Conservation (phyloP, 2,329 filamentous ascomycete genomes). For the Hypoxylon sp. region DNA sequence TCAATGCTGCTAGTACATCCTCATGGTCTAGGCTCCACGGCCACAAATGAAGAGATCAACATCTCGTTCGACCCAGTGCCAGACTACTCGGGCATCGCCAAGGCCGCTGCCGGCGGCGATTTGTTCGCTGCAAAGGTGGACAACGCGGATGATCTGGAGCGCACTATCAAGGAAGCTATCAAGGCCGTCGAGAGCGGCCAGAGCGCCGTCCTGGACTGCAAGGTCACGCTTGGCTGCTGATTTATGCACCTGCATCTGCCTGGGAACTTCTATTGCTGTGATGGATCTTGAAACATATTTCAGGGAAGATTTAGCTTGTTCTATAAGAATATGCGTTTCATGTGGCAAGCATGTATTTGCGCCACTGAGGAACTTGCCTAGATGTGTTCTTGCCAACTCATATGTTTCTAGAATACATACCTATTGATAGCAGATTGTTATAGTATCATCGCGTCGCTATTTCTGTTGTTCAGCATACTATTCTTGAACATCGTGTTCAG, state of each 20-base stretch:
- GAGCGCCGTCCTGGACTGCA: constrained; percentile 67
- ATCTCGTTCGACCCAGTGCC: constrained; percentile 71
- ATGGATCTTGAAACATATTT: neutral
- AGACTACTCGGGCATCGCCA: constrained; percentile 71
- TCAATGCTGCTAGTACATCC: constrained; percentile 71
- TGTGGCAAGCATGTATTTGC: neutral
- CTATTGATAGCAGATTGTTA: neutral
- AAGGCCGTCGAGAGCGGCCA: constrained; percentile 64
- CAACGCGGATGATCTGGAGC: constrained; percentile 61
- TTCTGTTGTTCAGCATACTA: neutral
- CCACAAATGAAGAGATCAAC: constrained; percentile 73
- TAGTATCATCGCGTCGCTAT: neutral
- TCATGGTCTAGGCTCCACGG: constrained; percentile 65
- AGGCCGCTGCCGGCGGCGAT: constrained; percentile 69
- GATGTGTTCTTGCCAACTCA: neutral
- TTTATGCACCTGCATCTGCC: too few relatives aligned
- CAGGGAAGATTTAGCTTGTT: neutral
- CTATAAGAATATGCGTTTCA: neutral
- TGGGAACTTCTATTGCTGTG: too few relatives aligned
- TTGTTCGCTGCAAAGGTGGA: constrained; percentile 64
- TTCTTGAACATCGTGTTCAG: neutral
- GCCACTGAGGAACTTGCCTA: neutral
- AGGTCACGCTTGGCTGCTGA: constrained; percentile 62
- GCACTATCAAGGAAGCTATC: constrained; percentile 64
- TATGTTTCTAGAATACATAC: neutral